Conservation (phyloP, 129 eudicot species). For the Smallanthus sonchifolius region DNA sequence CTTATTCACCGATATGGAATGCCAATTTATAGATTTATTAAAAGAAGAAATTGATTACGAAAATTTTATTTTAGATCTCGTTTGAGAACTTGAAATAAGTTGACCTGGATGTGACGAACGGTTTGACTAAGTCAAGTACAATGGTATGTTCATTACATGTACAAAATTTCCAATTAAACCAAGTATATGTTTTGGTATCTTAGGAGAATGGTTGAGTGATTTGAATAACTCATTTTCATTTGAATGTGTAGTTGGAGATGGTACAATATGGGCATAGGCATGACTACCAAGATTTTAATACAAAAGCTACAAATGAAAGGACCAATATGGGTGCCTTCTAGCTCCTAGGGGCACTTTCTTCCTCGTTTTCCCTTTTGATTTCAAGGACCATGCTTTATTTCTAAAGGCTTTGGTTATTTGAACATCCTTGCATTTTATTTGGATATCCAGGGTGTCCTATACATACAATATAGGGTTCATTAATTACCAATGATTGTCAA, state of each 20-base stretch:
- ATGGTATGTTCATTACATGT: too few species aligned
- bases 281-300: neutral
- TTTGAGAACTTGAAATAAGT: too few species aligned
- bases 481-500: too few species aligned
- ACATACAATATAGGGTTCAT: too few species aligned
- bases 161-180: neutral
- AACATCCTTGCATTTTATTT: too few species aligned
- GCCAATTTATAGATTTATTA: too few species aligned
- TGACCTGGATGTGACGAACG: too few species aligned
- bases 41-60: too few species aligned
- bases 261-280: constrained; percentile 20
- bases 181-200: constrained; percentile 2
- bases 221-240: neutral
- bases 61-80: too few species aligned
- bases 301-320: constrained; percentile 19
- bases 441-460: too few species aligned
- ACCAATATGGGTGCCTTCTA: constrained; percentile 21
- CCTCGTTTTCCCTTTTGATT: constrained; percentile 9
- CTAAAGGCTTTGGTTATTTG: too few species aligned
- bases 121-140: too few species aligned
- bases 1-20: neutral
- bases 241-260: constrained; percentile 1
- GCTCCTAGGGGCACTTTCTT: constrained; percentile 20
- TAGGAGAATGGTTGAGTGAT: neutral
- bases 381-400: constrained; percentile 5